A percentile compares a stretch with the other conserved stretches of the same genome.
phyloP scores from a whole-genome alignment of 176 grass and related monocot genomes.

The Tuctoria greenei region DNA sequence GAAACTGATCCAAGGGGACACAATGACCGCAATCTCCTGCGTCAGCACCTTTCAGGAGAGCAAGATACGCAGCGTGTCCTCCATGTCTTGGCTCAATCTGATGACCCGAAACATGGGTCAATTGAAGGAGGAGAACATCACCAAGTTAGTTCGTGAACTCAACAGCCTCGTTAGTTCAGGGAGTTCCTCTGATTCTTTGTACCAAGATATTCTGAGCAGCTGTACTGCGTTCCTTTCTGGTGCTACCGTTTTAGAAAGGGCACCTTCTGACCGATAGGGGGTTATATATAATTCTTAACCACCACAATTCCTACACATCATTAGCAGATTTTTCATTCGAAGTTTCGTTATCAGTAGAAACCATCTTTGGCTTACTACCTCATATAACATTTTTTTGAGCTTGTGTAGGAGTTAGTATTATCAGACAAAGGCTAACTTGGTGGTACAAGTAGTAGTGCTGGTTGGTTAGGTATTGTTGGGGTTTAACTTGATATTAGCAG shows the following conservation, averaged over 20 bases:
- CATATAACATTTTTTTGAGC: not conserved
- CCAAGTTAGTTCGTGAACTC: constrained; percentile 49
- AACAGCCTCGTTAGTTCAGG: constrained; percentile 37
- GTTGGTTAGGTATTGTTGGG: not conserved
- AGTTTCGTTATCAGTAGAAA: constrained; percentile 10
- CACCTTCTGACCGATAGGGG: not conserved
- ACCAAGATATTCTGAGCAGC: constrained; percentile 62
- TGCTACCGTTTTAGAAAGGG: constrained; percentile 12
- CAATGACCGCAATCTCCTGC: constrained; percentile 48
- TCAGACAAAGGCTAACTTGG: not conserved
- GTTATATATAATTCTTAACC: constrained; percentile 21
- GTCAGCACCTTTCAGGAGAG: constrained; percentile 54
- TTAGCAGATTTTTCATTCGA: not conserved
- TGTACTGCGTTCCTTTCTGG: constrained; percentile 61
- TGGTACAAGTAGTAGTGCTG: not conserved
- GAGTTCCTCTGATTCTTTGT: constrained; percentile 33
- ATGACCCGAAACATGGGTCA: constrained; percentile 45
- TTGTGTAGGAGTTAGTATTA: not conserved
- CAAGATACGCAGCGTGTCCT: constrained; percentile 53
- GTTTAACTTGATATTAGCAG: not conserved
- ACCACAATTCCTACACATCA: not conserved
- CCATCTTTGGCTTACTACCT: not conserved
- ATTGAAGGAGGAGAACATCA: constrained; percentile 51
- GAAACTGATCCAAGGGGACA: constrained; percentile 71
- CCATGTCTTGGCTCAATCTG: constrained; percentile 66